Evolutionary conservation across 169 alveolate species (phyloP).

Genomic region (Cryptosporidium ryanae): DNA sequence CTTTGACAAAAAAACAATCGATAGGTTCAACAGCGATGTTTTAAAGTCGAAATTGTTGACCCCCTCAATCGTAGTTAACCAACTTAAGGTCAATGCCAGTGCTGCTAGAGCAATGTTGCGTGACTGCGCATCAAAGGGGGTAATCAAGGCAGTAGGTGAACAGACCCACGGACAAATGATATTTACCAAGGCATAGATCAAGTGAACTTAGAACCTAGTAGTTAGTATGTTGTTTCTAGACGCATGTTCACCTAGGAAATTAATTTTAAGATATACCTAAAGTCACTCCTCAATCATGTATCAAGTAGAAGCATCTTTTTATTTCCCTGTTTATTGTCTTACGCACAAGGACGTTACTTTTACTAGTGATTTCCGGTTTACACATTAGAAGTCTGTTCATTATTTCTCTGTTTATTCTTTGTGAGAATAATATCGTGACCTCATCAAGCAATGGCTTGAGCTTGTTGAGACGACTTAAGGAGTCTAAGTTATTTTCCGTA

Average conservation of each 20-base stretch:
- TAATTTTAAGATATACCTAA: too few relatives aligned
- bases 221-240: too few relatives aligned
- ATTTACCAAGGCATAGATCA: slow-evolving; percentile 73
- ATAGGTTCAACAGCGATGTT: slow-evolving; percentile 83
- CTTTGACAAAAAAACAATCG: slow-evolving; percentile 84
- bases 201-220: too few relatives aligned
- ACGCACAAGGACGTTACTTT: background rate
- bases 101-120: slow-evolving; percentile 85
- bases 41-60: slow-evolving; percentile 82
- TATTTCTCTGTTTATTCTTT: slow-evolving; percentile 3
- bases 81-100: slow-evolving; percentile 84
- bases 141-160: slow-evolving; percentile 83
- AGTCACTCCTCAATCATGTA: background rate
- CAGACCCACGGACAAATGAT: slow-evolving; percentile 79
- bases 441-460: slow-evolving; percentile 19
- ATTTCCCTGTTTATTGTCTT: background rate
- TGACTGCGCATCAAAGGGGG: slow-evolving; percentile 81
- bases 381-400: background rate
- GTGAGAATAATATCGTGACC: slow-evolving; percentile 23
- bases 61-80: slow-evolving; percentile 82
- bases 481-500: background rate
- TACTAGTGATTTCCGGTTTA: background rate
- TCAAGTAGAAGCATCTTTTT: background rate
- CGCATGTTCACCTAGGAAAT: too few relatives aligned
- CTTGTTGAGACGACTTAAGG: background rate